phyloP scores from a whole-genome alignment of 2,329 filamentous ascomycete genomes.

The Onygenales sp. region DNA sequence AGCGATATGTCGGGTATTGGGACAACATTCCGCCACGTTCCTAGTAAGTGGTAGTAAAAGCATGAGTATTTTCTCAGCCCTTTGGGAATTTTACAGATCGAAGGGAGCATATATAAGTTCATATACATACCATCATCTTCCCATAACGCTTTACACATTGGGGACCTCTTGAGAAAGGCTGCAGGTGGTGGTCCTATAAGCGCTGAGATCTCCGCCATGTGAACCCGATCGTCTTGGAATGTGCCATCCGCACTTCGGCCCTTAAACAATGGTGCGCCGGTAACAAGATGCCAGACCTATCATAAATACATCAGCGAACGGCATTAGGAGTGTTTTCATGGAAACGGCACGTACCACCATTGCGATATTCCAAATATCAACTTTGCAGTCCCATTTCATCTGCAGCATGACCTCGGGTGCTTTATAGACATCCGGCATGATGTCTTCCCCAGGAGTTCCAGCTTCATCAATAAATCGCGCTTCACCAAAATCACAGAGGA shows the following conservation, averaged over 20 bases:
- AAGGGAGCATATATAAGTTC: not conserved
- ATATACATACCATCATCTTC: conserved; percentile 2
- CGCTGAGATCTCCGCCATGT: not conserved
- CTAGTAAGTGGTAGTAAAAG: not conserved
- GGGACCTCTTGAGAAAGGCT: not conserved
- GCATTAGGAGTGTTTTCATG: too few species aligned
- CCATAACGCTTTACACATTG: not conserved
- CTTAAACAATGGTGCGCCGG: not conserved
- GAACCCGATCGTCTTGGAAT: conserved; percentile 1
- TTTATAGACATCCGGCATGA: conserved; percentile 21
- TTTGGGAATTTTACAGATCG: not conserved
- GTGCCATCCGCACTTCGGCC: not conserved
- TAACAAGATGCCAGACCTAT: conserved; percentile 2
- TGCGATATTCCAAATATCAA: conserved; percentile 25
- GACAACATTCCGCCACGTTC: conserved; percentile 5
- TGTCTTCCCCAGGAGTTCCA: conserved; percentile 12
- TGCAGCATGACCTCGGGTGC: conserved; percentile 23
- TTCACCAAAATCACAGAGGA: conserved; percentile 22
- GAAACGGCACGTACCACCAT: conserved; percentile 14
- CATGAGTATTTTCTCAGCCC: too few species aligned
- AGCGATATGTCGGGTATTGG: conserved; percentile 4
- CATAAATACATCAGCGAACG: not conserved
- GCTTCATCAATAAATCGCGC: conserved; percentile 12
- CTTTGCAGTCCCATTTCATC: conserved; percentile 20
- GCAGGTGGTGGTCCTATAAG: not conserved